Percentiles rank a stretch among this genome's conserved stretches.
These are phyloP conservation scores for Dipodascus albidus DNA, from an alignment of 805 yeast species.

Conservation along the genomic window DNA sequence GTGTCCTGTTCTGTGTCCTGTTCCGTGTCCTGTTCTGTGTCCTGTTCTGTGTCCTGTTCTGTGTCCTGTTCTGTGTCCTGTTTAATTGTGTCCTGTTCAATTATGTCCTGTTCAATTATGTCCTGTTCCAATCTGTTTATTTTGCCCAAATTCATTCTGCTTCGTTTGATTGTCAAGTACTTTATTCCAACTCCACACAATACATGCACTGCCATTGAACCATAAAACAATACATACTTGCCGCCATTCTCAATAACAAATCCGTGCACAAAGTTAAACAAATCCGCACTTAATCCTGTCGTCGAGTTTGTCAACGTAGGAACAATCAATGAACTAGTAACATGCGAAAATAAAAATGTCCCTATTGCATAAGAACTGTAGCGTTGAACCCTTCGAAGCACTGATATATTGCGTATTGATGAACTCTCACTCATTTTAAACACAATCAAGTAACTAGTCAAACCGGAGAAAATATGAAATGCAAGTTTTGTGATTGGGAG, in stretches of 20 bases:
- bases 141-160: no score
- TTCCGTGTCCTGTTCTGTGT: no score
- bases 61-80: no score
- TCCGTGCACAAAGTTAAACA: neutral
- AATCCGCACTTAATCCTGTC: neutral
- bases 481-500: neutral
- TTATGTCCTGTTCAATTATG: no score
- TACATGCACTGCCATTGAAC: neutral
- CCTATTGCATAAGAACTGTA: neutral
- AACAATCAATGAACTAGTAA: neutral
- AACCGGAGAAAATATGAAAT: neutral
- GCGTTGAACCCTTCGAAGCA: neutral
- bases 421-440: neutral
- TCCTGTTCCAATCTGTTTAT: no score
- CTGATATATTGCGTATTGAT: neutral
- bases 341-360: neutral
- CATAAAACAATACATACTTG: neutral
- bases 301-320: neutral
- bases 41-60: no score
- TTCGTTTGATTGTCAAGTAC: neutral
- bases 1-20: neutral
- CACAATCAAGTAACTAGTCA: neutral
- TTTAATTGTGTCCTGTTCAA: no score
- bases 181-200: neutral
- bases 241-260: neutral